Evolutionary conservation across 768 basidiomycete genomes (phyloP), one percentile per base, ranked within the genome.

Genomic region (Panaeolus papilionaceus): DNA sequence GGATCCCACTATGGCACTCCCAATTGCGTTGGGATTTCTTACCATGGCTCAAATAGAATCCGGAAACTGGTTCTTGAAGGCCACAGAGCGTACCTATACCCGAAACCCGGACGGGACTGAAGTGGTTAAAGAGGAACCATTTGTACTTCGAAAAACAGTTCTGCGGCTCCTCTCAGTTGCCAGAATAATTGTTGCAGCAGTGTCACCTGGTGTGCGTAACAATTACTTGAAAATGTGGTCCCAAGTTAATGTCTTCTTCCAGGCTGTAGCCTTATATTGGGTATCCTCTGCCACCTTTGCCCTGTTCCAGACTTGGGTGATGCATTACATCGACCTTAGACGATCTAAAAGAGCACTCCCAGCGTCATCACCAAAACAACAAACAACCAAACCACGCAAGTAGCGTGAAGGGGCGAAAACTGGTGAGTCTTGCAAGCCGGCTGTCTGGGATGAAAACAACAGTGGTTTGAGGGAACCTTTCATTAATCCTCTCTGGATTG

Each of bases 1-100:
- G 10, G 93, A 95, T 75, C 84, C 90, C 37, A 92, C 92, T 0
- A 85, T 85, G 72, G 79, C 85, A 12, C 75, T 94, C 1, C 93
- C 93, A 2, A 88, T 94, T 63, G 78, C 86, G 2, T 81, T 94
- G 23, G 93, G 93, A 7, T 76, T 94, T 58, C 75, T 93, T 45
- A 92, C 91, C 10, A 82, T 94, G 81, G 90, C 90, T 2, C 94
- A 93, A 69, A 90, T 93, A 11, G 93, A 95, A 73, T 88, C 90
- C 8, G 85, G 88, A 40, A 86, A 86, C 45, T 93, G 91, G 92
- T 85, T 93, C 68, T 81, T 89, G 79, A 86, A 83, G 38, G 82
- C 88, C 4, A 85, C 83, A 16, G 86, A 88, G 69, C 83, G 82
- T 44, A 83, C 86, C 72, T 85, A 84, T 47, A 79, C 84, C 65